Conservation (phyloP, 306 rosid genomes). For the Sphenostylis stenocarpa region DNA sequence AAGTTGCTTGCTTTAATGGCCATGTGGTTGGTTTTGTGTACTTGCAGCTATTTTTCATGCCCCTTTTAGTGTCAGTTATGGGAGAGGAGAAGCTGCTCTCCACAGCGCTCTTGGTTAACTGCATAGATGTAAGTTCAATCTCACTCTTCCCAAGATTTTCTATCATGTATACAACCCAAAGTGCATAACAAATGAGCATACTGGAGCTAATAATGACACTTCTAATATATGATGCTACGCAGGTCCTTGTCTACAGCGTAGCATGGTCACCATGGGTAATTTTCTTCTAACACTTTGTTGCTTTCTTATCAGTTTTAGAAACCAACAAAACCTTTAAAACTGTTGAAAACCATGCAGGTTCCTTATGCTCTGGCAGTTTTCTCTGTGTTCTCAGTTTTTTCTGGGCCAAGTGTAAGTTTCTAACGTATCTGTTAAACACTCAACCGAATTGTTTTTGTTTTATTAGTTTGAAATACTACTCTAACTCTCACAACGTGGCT, state of each 20-base stretch:
- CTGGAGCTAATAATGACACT: conserved; percentile 11
- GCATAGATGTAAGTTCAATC: conserved; percentile 49
- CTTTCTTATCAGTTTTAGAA: not conserved
- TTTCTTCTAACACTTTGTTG: not conserved
- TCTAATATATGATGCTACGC: conserved; percentile 42
- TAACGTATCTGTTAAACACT: not conserved
- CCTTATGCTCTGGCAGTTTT: conserved; percentile 67
- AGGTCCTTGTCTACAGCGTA: conserved; percentile 59
- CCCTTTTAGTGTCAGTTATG: conserved; percentile 53
- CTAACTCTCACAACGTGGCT: conserved; percentile 19
- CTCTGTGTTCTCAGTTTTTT: conserved; percentile 48
- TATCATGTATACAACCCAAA: not conserved
- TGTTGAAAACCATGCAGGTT: conserved; percentile 60
- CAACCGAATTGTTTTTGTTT: not conserved
- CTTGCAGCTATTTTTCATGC: conserved; percentile 69
- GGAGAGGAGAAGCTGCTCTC: conserved; percentile 81
- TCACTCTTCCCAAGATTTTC: not conserved
- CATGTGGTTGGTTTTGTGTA: not conserved
- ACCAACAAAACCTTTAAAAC: conserved; percentile 9
- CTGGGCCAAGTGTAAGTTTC: conserved; percentile 68
- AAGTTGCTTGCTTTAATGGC: not conserved
- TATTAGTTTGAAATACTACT: not conserved
- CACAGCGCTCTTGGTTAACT: conserved; percentile 59
- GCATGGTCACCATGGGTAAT: conserved; percentile 88
- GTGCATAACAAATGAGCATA: not conserved